Evolutionary conservation across 768 basidiomycete genomes (phyloP).

Genomic region (Thelephora ganbajun): DNA sequence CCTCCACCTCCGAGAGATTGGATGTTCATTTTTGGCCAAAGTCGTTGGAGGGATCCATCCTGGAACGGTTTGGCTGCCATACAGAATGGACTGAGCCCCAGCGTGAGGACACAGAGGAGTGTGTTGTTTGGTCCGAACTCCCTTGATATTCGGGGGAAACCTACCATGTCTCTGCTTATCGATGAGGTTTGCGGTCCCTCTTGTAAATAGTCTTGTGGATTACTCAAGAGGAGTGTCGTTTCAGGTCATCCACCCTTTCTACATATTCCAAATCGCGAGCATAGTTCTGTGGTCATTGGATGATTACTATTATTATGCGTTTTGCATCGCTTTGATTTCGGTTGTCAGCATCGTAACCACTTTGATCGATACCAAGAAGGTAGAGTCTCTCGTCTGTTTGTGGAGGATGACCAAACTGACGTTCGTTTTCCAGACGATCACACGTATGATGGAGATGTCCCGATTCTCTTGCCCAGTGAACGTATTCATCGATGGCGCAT

Average conservation of each 20-base stretch:
- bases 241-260: slow-evolving; percentile 92
- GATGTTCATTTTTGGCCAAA: slow-evolving; percentile 16
- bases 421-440: slow-evolving; percentile 49
- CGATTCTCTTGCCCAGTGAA: slow-evolving; percentile 69
- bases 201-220: neutral
- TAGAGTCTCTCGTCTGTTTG: slow-evolving; percentile 16
- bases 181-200: slow-evolving; percentile 58
- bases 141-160: slow-evolving; percentile 85
- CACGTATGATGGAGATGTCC: slow-evolving; percentile 94
- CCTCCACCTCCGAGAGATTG: neutral
- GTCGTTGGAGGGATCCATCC: slow-evolving; percentile 80
- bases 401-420: neutral
- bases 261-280: slow-evolving; percentile 95
- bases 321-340: slow-evolving; percentile 90
- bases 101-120: slow-evolving; percentile 46
- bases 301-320: slow-evolving; percentile 94
- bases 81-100: slow-evolving; percentile 45
- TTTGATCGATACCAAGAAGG: slow-evolving; percentile 84
- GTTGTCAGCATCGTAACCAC: slow-evolving; percentile 73
- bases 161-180: slow-evolving; percentile 58
- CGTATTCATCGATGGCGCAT: slow-evolving; percentile 54
- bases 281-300: slow-evolving; percentile 91
- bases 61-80: slow-evolving; percentile 55
- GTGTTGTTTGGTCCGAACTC: slow-evolving; percentile 73
- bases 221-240: neutral